Base-by-base conservation (phyloP, 139 green algal species). In the Micromonas pusilla region DNA sequence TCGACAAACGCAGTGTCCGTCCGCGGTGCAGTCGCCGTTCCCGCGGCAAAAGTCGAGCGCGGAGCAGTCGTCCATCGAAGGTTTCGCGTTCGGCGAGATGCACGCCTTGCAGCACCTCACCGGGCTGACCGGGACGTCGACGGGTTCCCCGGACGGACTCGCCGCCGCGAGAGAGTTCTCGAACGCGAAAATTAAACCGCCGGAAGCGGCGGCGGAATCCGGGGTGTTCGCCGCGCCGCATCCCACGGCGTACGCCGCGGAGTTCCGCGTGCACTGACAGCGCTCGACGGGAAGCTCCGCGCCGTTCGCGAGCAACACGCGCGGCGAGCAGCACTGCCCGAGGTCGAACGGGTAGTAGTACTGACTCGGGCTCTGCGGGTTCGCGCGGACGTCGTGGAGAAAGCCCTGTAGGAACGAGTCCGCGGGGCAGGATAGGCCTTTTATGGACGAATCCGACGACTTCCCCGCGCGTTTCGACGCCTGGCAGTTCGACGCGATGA, bases 71-170 rank as follows among this genome's bases (percentile, higher is more conserved):
- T 79, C 54, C n/a, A 81, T 73, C 70, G 85, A 77, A 33, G 83
- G 82, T 0, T 86, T 70, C 62, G 77, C 73, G 0, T 72, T 33
- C 30, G 32, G 32, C 28, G 78, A 83, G 13, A 94, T 60, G 82
- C 89, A 94, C 13, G 86, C 66, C 65, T 83, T 83, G 86, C 90
- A 94, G 83, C 90, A 94, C 72, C 87, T 63, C 0, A 87, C 81
- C 0, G 89, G 89, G 0, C 80, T 87, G 9, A 92, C 82, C 0
- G 90, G 90, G 5, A 93, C 88, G 20, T 85, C 81, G 21, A 89
- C 82, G 5, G 33, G 2, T 74, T 83, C 57, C 79, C 70, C 9
- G 68, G 64, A 23, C 28, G 45, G 26, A 2, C n/a, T 6, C 31
- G 62, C 23, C 13, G 65, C 65, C 13, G 13, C n/a, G 4, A 72